phyloP scores from a whole-genome alignment of 257 asterid genomes.

The Gentiana macrophylla region DNA sequence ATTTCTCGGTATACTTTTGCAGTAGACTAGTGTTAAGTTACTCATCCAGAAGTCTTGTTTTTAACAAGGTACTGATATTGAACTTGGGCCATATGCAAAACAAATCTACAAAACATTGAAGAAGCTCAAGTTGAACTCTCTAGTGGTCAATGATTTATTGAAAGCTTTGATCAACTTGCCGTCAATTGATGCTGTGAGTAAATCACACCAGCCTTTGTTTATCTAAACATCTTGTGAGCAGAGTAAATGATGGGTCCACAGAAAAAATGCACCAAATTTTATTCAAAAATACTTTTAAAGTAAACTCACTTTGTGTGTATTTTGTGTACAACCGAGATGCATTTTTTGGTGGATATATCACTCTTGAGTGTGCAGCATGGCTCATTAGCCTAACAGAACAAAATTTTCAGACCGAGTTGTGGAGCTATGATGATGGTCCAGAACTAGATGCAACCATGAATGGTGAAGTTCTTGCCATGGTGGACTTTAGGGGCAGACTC shows the following conservation, averaged over 20 bases:
- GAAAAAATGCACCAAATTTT: too few relatives aligned
- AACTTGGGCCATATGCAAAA: constrained; percentile 44
- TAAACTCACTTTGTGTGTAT: too few relatives aligned
- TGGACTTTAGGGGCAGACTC: constrained; percentile 37
- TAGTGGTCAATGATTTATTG: constrained; percentile 44
- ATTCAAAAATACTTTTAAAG: too few relatives aligned
- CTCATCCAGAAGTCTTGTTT: not conserved
- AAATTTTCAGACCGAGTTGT: constrained; percentile 53
- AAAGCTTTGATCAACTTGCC: constrained; percentile 63
- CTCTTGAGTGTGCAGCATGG: not conserved
- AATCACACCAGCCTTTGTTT: not conserved
- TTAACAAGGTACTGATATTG: constrained; percentile 41
- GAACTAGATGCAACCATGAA: constrained; percentile 51
- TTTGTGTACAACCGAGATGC: too few relatives aligned
- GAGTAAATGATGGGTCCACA: too few relatives aligned
- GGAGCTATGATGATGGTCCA: constrained; percentile 64
- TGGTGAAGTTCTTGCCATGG: constrained; percentile 65
- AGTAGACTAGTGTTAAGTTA: too few relatives aligned
- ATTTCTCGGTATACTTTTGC: not conserved
- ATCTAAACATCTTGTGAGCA: too few relatives aligned
- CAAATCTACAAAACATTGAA: constrained; percentile 47
- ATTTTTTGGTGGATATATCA: too few relatives aligned
- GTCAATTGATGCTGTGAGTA: constrained; percentile 55
- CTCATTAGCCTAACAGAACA: constrained; percentile 5
- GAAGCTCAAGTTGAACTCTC: constrained; percentile 53